Percentiles rank a stretch among this genome's conserved stretches.
phyloP scores from a whole-genome alignment of 176 grass and related monocot species.

The Lolium rigidum region DNA sequence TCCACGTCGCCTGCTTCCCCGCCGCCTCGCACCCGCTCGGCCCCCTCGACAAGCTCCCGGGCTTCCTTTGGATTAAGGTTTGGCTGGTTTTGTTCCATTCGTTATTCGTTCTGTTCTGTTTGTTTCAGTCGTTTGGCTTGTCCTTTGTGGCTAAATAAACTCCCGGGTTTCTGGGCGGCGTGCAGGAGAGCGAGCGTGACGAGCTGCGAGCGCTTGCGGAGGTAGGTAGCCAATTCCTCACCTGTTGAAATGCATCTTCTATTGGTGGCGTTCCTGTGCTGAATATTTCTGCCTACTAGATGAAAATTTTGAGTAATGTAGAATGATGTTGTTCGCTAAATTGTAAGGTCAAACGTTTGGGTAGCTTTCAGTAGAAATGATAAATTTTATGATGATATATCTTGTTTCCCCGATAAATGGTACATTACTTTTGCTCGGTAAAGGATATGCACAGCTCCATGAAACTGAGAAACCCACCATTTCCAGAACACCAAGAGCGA shows the following conservation, averaged over 20 bases:
- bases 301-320: neutral
- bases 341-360: neutral
- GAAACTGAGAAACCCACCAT: neutral
- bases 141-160: constrained; percentile 23
- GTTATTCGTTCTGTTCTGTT: neutral
- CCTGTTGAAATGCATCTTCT: neutral
- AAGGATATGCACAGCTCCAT: neutral
- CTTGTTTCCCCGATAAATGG: neutral
- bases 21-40: constrained; percentile 43
- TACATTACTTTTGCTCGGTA: neutral
- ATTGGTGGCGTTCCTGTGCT: neutral
- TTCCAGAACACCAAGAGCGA: constrained; percentile 59
- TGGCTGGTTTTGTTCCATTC: neutral
- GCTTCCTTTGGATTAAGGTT: constrained; percentile 81
- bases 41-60: constrained; percentile 61
- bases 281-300: neutral
- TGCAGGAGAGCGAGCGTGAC: constrained; percentile 62
- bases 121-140: neutral
- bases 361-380: neutral
- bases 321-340: neutral
- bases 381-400: constrained; percentile 28
- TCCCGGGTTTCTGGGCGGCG: constrained; percentile 2
- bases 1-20: constrained; percentile 77
- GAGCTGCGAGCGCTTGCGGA: constrained; percentile 56
- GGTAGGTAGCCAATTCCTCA: constrained; percentile 40